These are phyloP conservation scores for Sonneratia alba DNA, from an alignment of 345 rosid genomes.

Conservation along the genomic window DNA sequence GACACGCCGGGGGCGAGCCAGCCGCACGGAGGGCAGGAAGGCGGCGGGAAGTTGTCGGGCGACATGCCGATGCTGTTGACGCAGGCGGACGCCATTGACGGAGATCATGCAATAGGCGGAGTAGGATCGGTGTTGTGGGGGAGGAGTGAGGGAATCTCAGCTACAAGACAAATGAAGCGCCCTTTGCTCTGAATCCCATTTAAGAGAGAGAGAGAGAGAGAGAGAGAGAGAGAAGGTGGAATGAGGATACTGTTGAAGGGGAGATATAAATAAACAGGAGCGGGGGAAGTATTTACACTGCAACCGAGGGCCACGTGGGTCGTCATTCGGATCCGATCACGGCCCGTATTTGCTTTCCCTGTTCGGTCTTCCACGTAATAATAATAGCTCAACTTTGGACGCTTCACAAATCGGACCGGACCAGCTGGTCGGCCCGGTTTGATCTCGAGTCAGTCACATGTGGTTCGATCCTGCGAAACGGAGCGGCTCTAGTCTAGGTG, in stretches of 20 bases:
- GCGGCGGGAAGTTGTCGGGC: constrained; percentile 44
- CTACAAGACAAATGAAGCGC: constrained; percentile 2
- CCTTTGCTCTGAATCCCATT: neutral
- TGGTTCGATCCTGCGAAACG: too few relatives aligned
- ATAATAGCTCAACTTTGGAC: too few relatives aligned
- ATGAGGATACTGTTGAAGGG: neutral
- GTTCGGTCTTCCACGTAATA: too few relatives aligned
- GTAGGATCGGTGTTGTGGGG: neutral
- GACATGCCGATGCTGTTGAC: constrained; percentile 53
- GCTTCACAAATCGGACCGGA: too few relatives aligned
- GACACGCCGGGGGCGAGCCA: constrained; percentile 66
- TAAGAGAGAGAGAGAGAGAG: neutral
- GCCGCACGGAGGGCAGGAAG: constrained; percentile 28
- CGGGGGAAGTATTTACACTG: neutral
- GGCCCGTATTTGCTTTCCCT: neutral
- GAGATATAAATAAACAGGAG: constrained; percentile 2
- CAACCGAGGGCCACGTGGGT: constrained; percentile 3
- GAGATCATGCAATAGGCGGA: constrained; percentile 11
- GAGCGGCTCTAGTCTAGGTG: too few relatives aligned
- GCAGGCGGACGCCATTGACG: constrained; percentile 77
- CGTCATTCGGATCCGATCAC: neutral
- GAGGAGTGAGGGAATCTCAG: neutral
- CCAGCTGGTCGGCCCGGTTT: too few relatives aligned
- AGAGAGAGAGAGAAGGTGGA: neutral
- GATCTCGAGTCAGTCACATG: too few relatives aligned